Percentiles rank a stretch among this genome's conserved stretches.
These are phyloP conservation scores for Carpinus viminea DNA, from an alignment of 306 rosid species.

Conservation along the genomic window DNA sequence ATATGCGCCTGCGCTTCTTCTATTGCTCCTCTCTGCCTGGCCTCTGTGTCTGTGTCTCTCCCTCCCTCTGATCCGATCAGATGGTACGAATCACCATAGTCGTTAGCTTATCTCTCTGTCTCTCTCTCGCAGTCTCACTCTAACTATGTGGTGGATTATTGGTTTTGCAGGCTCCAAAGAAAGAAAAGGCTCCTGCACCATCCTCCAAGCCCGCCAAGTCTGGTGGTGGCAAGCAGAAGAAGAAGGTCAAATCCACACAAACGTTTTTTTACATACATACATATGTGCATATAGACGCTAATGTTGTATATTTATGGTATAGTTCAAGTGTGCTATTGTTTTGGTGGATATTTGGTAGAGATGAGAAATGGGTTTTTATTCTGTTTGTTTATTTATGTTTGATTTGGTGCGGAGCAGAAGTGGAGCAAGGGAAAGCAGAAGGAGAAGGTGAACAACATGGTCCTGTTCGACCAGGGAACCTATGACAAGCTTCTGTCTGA, in stretches of 20 bases:
- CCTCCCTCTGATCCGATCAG: background rate
- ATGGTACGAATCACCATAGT: slow-evolving; percentile 27
- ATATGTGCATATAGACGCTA: background rate
- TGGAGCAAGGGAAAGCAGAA: slow-evolving; percentile 82
- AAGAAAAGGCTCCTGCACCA: slow-evolving; percentile 70
- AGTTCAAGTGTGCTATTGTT: background rate
- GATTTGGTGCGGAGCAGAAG: slow-evolving; percentile 42
- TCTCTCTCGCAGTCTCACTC: background rate
- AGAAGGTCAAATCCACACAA: slow-evolving; percentile 41
- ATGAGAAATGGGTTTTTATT: background rate
- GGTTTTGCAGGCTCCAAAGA: slow-evolving; percentile 62
- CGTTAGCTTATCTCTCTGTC: background rate
- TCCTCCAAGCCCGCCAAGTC: slow-evolving; percentile 72
- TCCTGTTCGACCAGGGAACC: slow-evolving; percentile 56
- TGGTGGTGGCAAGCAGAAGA: slow-evolving; percentile 79
- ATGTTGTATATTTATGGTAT: background rate
- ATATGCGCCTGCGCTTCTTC: background rate
- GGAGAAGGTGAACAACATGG: slow-evolving; percentile 83
- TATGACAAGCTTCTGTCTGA: slow-evolving; percentile 62
- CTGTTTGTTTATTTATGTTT: background rate
- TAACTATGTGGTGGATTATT: background rate
- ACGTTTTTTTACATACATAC: background rate
- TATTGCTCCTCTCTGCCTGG: background rate
- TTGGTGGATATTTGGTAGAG: background rate
- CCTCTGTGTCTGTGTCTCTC: background rate